A percentile compares a stretch with the other conserved stretches of the same genome.
phyloP scores from a whole-genome alignment of 179 eudicot genomes.

The Drosera spatulata region DNA sequence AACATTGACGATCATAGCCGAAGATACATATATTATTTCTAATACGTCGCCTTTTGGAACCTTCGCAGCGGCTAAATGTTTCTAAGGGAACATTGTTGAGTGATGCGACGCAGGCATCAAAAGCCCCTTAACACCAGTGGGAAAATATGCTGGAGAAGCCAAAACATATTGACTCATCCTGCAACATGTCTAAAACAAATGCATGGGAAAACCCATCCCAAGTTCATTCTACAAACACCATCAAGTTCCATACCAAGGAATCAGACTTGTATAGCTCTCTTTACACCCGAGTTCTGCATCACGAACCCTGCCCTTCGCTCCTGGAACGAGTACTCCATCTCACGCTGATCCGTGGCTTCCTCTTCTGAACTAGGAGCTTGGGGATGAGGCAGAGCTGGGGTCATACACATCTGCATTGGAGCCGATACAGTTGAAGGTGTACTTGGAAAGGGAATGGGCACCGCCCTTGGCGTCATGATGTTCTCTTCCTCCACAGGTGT shows the following conservation, averaged over 20 bases:
- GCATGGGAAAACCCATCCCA: not conserved
- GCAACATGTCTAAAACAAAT: not conserved
- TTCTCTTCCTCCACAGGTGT: constrained; percentile 40
- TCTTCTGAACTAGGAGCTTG: constrained; percentile 8
- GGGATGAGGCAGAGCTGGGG: constrained; percentile 30
- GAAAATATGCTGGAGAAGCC: constrained; percentile 16
- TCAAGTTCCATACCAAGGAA: not conserved
- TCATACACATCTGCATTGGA: constrained; percentile 59
- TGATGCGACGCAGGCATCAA: too few relatives aligned
- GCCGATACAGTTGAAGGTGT: constrained; percentile 57
- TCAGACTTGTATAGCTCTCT: constrained; percentile 30
- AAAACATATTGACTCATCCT: constrained; percentile 23
- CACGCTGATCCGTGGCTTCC: constrained; percentile 25
- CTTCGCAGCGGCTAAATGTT: too few relatives aligned
- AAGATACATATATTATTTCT: too few relatives aligned
- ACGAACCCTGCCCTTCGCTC: constrained; percentile 70
- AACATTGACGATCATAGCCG: too few relatives aligned
- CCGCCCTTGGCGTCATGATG: constrained; percentile 50
- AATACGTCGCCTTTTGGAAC: too few relatives aligned
- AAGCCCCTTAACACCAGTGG: not conserved
- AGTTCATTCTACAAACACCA: not conserved
- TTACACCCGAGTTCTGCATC: constrained; percentile 26
- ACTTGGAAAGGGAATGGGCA: constrained; percentile 29
- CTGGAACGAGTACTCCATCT: constrained; percentile 72
- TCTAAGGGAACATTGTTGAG: too few relatives aligned